phyloP scores from a whole-genome alignment of 139 green algal genomes.

The Chlamydomonas schloesseri region DNA sequence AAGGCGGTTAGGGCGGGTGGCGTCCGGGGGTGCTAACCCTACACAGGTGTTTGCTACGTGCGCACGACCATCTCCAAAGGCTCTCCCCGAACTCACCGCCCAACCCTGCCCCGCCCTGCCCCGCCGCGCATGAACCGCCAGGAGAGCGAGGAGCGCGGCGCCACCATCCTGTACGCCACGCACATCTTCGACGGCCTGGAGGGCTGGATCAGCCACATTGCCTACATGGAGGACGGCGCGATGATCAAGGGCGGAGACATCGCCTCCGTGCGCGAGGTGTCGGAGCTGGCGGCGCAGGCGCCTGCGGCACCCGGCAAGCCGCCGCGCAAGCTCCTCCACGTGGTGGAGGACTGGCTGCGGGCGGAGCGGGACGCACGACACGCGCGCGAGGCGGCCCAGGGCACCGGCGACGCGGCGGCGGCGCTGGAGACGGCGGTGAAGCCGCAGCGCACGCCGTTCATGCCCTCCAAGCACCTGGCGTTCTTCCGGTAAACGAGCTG shows the following conservation, averaged over 20 bases:
- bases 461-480: conserved; percentile 83
- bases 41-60: too few species aligned
- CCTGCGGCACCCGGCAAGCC: neutral
- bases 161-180: conserved; percentile 95
- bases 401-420: neutral
- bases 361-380: conserved; percentile 66
- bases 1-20: too few species aligned
- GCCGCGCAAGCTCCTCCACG: conserved; percentile 76
- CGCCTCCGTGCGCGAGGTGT: neutral
- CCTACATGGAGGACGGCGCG: conserved; percentile 82
- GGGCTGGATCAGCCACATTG: conserved; percentile 88
- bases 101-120: too few species aligned
- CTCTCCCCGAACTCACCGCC: too few species aligned
- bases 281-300: neutral
- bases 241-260: conserved; percentile 62
- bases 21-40: too few species aligned
- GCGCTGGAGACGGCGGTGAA: conserved; percentile 33
- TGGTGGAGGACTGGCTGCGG: conserved; percentile 89
- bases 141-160: conserved; percentile 83
- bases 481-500: conserved; percentile 72
- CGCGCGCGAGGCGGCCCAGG: conserved; percentile 5
- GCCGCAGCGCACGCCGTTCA: conserved; percentile 64
- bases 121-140: too few species aligned
- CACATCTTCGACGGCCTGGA: conserved; percentile 99
- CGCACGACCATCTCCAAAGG: too few species aligned